Conservation (phyloP, 495 filamentous ascomycete species). For the Beverwykella pulmonaria region DNA sequence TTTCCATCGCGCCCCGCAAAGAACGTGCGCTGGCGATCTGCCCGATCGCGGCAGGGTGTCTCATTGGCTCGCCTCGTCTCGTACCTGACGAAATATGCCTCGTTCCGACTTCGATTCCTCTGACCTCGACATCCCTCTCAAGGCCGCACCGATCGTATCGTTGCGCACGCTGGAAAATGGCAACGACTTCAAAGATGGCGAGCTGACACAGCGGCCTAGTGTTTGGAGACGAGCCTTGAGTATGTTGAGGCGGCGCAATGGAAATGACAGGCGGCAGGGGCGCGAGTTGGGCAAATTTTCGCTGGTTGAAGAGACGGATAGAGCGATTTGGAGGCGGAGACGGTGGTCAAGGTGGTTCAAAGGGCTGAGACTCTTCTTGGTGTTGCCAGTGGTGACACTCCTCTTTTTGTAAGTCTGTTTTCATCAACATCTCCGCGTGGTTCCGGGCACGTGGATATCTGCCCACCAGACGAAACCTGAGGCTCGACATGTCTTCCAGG, state of each 20-base stretch:
- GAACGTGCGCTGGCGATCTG: neutral
- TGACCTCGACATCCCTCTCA: constrained; percentile 23
- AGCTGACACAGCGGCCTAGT: neutral
- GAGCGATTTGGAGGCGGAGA: constrained; percentile 15
- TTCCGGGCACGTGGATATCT: constrained; percentile 5
- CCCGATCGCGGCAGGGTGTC: constrained; percentile 8
- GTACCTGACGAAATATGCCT: constrained; percentile 15
- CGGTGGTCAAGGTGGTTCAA: constrained; percentile 24
- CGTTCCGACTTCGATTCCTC: constrained; percentile 14
- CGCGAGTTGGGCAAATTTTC: neutral
- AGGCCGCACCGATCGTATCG: constrained; percentile 28
- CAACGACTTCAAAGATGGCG: constrained; percentile 7
- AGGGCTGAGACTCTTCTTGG: constrained; percentile 7
- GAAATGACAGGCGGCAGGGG: constrained; percentile 12
- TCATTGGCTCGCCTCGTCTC: constrained; percentile 6
- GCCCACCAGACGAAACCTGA: too few species aligned
- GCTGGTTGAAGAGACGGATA: constrained; percentile 1
- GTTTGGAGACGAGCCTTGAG: constrained; percentile 23
- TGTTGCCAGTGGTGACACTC: constrained; percentile 18
- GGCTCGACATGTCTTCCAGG: too few species aligned
- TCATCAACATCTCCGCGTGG: neutral
- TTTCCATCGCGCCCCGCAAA: neutral
- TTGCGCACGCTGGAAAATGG: constrained; percentile 32
- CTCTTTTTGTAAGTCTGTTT: constrained; percentile 34
- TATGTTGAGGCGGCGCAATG: constrained; percentile 19